phyloP scores from a whole-genome alignment of 164 flowering plant species.

The Magnolia kwangsiensis region DNA sequence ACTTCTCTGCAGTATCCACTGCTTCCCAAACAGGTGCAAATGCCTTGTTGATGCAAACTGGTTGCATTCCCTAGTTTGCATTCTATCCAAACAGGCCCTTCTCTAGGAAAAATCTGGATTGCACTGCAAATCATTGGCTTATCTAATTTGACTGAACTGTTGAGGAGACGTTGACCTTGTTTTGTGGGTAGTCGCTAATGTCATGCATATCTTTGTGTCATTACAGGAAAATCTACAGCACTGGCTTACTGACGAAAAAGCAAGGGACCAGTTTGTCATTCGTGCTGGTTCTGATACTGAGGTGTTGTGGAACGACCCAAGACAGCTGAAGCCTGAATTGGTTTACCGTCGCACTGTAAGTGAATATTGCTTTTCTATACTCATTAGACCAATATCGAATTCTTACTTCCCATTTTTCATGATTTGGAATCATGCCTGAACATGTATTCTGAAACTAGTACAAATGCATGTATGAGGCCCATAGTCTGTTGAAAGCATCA shows the following conservation, averaged over 20 bases:
- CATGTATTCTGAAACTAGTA: background rate
- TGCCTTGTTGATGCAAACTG: too few relatives aligned
- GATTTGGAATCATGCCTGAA: background rate
- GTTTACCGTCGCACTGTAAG: constrained; percentile 77
- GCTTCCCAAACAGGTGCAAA: too few relatives aligned
- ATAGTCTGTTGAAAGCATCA: background rate
- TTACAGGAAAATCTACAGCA: constrained; percentile 83
- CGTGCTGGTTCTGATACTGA: constrained; percentile 80
- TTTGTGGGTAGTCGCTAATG: background rate
- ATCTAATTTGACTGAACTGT: too few relatives aligned
- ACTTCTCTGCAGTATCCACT: too few relatives aligned
- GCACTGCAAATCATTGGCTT: too few relatives aligned
- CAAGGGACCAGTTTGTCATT: constrained; percentile 93
- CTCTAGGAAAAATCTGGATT: too few relatives aligned
- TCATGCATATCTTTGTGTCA: background rate
- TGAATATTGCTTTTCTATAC: constrained; percentile 2
- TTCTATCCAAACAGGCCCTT: too few relatives aligned
- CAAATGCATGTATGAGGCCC: background rate
- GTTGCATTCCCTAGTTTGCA: too few relatives aligned
- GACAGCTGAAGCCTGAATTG: constrained; percentile 78
- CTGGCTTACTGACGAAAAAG: constrained; percentile 94
- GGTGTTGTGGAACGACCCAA: constrained; percentile 93
- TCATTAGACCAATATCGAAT: background rate
- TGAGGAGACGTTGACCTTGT: too few relatives aligned
- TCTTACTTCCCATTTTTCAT: background rate